Conservation (phyloP, 805 yeast species). For the Metschnikowia anglica region DNA sequence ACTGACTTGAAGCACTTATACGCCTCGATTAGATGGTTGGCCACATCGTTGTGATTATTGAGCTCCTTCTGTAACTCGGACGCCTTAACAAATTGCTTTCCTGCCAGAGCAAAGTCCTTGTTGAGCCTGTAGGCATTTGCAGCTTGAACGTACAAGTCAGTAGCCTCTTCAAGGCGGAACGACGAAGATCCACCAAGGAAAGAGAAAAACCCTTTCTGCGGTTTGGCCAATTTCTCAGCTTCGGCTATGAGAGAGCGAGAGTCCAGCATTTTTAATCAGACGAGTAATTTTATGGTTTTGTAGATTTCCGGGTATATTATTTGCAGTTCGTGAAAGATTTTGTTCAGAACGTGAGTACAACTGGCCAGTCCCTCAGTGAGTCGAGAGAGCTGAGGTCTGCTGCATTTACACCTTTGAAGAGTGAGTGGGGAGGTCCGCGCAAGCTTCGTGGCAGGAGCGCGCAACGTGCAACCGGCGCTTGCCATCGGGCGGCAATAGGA, state of each 20-base stretch:
- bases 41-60: conserved; percentile 84
- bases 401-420: background rate
- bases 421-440: background rate
- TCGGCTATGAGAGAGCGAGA: conserved; percentile 45
- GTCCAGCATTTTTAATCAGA: conserved; percentile 25
- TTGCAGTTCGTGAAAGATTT: background rate
- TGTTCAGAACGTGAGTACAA: background rate
- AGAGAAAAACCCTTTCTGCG: conserved; percentile 69
- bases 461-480: background rate
- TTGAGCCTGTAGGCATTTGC: conserved; percentile 84
- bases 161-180: conserved; percentile 82
- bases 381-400: background rate
- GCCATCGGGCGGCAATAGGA: too few species aligned
- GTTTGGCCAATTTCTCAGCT: conserved; percentile 47
- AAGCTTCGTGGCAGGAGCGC: background rate
- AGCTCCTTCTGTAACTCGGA: conserved; percentile 76
- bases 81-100: conserved; percentile 80
- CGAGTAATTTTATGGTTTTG: too few species aligned
- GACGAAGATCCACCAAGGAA: conserved; percentile 60
- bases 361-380: too few species aligned
- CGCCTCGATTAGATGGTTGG: conserved; percentile 67
- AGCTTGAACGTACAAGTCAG: conserved; percentile 86
- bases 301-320: too few species aligned
- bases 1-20: conserved; percentile 79
- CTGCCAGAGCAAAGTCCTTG: conserved; percentile 73